Evolutionary conservation across 2,329 filamentous ascomycete species (phyloP).

Genomic region (Pseudopyricularia cyperi): DNA sequence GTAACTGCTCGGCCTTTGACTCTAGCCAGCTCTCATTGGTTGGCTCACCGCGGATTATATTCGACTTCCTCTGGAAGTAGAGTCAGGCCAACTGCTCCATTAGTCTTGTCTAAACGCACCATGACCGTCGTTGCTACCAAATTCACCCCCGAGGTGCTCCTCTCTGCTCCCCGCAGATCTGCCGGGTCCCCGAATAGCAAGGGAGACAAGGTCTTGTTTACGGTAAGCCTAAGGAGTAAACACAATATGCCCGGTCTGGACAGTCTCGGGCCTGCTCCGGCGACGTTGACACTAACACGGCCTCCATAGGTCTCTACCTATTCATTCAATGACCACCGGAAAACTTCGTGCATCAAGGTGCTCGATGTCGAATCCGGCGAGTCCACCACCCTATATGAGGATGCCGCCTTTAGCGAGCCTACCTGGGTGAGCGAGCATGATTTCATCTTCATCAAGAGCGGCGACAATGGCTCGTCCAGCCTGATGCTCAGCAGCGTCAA

Average conservation of each 20-base stretch:
- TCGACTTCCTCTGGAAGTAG: not conserved
- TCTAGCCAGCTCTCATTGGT: not conserved
- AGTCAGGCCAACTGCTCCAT: not conserved
- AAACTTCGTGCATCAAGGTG: slow-evolving; percentile 52
- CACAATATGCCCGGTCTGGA: not conserved
- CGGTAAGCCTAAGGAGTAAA: slow-evolving; percentile 27
- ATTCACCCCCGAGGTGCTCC: slow-evolving; percentile 65
- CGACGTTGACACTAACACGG: not conserved
- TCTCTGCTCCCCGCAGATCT: slow-evolving; percentile 63
- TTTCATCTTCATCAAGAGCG: slow-evolving; percentile 39
- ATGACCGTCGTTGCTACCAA: slow-evolving; percentile 62
- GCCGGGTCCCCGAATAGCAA: slow-evolving; percentile 55
- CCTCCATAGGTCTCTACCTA: slow-evolving; percentile 51
- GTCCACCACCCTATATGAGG: slow-evolving; percentile 51
- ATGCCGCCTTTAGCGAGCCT: slow-evolving; percentile 53
- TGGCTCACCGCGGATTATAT: not conserved
- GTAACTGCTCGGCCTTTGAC: not conserved
- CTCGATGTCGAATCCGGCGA: slow-evolving; percentile 56
- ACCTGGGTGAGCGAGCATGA: slow-evolving; percentile 63
- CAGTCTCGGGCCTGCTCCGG: no score
- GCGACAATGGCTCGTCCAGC: slow-evolving; percentile 31
- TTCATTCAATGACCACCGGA: slow-evolving; percentile 63
- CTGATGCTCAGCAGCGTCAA: slow-evolving; percentile 27
- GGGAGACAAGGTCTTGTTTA: slow-evolving; percentile 53
- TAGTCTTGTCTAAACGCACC: slow-evolving; percentile 7